phyloP scores from a whole-genome alignment of 108 stramenopile species.

The Craspedostauros australis region DNA sequence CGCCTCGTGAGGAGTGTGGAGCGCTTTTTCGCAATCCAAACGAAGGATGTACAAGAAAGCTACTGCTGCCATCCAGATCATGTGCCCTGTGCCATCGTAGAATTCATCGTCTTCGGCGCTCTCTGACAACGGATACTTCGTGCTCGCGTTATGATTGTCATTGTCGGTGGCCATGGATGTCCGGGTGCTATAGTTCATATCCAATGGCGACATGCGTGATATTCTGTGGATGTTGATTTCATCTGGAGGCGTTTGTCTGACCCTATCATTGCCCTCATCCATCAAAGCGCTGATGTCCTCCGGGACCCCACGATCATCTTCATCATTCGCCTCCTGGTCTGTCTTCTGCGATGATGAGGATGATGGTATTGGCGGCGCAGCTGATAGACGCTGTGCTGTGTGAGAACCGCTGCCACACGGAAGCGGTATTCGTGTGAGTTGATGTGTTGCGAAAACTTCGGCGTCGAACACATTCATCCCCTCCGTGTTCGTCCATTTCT shows the following conservation, averaged over 20 bases:
- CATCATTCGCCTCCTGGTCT: too few relatives aligned
- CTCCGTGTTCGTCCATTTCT: constrained; percentile 9
- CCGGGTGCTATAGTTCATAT: constrained; percentile 6
- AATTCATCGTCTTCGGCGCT: constrained; percentile 8
- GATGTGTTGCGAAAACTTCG: neutral
- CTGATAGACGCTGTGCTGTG: neutral
- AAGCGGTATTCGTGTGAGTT: too few relatives aligned
- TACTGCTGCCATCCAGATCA: constrained; percentile 18
- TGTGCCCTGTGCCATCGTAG: constrained; percentile 24
- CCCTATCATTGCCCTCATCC: too few relatives aligned
- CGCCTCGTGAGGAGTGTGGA: too few relatives aligned
- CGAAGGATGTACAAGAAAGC: constrained; percentile 5
- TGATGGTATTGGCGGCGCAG: constrained; percentile 1
- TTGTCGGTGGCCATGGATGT: neutral
- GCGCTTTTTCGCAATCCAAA: too few relatives aligned
- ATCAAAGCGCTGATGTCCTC: too few relatives aligned
- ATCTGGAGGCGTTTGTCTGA: too few relatives aligned
- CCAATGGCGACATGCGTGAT: too few relatives aligned
- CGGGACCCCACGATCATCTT: too few relatives aligned
- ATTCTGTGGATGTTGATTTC: too few relatives aligned
- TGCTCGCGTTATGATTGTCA: neutral
- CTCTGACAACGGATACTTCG: neutral
- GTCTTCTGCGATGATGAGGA: too few relatives aligned
- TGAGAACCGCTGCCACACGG: neutral
- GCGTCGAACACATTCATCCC: constrained; percentile 3